Base-by-base conservation (phyloP, 75 land plant genomes). In the Larix kaempferi region DNA sequence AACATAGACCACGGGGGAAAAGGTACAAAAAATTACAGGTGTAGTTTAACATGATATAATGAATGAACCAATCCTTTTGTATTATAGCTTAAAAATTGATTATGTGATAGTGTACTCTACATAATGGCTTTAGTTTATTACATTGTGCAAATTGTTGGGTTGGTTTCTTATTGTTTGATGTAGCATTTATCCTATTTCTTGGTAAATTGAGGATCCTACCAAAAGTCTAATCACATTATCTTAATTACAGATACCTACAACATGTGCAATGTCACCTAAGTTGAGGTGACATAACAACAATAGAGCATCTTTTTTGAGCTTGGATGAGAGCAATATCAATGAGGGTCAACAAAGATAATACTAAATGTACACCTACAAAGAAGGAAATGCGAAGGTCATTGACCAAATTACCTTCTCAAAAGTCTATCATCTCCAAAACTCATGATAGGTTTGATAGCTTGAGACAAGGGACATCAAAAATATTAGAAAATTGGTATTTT, bases 231-330 rank as follows among this genome's bases (percentile, higher is more conserved):
- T 69, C 49, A 41, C 39, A 52, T 39, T 69, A 15, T 17, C 35
- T 69, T 69, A 69, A 44, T 39, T 76, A 23, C 79, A 86, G 88
- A 86, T 86, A n/a, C 88, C 88, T n/a, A 73, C 86, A 64, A 86
- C 88, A n/a, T 81, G 91, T 14, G 75, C 91, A 14, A 83, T 78
- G 75, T 89, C 91, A 41, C 88, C 91, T 2, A 89, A 89, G 66
- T 57, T 89, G 37, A 81, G 84, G 27, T 75, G 87, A 17, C 80
- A 78, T 60, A 82, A 82, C 72, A 69, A 52, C 23, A 39, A 11
- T 39, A 69, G 72, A 69, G 21, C 72, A 39, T 69, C 72, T 39
- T 52, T 49, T 16, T 44, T 69, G 21, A 69, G 72, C n/a, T 69
- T 69, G 72, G 72, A 69, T 69, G 72, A 69, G 22, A 69, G 72